Evolutionary conservation across 768 basidiomycete species (phyloP).

Genomic region (Tremella yokohamensis): DNA sequence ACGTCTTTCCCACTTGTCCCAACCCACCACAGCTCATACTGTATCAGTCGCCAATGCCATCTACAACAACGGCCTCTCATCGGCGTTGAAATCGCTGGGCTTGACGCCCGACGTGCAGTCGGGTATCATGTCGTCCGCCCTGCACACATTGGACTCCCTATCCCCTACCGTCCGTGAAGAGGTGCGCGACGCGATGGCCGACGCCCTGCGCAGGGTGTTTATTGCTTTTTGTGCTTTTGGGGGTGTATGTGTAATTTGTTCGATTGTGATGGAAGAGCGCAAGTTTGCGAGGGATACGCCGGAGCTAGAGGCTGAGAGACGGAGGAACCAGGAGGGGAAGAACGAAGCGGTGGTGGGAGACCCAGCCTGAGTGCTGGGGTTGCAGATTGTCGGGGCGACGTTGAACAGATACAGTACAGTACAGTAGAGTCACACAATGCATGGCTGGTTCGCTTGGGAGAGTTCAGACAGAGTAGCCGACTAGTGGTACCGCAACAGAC

Average conservation of each 20-base stretch:
- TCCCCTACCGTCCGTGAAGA: background rate
- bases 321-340: slow-evolving; percentile 1
- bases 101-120: slow-evolving; percentile 8
- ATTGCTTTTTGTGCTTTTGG: slow-evolving; percentile 33
- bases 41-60: slow-evolving; percentile 40
- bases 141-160: slow-evolving; percentile 10
- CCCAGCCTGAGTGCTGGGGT: too few relatives aligned
- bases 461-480: too few relatives aligned
- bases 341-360: too few relatives aligned
- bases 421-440: background rate
- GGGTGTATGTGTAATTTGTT: slow-evolving; percentile 24
- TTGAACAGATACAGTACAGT: too few relatives aligned
- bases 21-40: background rate
- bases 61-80: slow-evolving; percentile 37
- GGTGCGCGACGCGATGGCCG: slow-evolving; percentile 30
- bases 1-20: slow-evolving; percentile 4
- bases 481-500: too few relatives aligned
- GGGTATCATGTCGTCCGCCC: slow-evolving; percentile 12
- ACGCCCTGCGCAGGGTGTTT: slow-evolving; percentile 35
- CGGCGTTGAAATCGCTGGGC: slow-evolving; percentile 6
- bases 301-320: slow-evolving; percentile 13
- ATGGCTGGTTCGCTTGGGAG: too few relatives aligned
- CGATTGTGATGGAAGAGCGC: slow-evolving; percentile 26
- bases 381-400: too few relatives aligned
- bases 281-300: slow-evolving; percentile 23